A percentile compares a stretch with the other conserved stretches of the same genome.
These are phyloP conservation scores for Steccherinum ochraceum DNA, from an alignment of 768 basidiomycete species.

Conservation along the genomic window DNA sequence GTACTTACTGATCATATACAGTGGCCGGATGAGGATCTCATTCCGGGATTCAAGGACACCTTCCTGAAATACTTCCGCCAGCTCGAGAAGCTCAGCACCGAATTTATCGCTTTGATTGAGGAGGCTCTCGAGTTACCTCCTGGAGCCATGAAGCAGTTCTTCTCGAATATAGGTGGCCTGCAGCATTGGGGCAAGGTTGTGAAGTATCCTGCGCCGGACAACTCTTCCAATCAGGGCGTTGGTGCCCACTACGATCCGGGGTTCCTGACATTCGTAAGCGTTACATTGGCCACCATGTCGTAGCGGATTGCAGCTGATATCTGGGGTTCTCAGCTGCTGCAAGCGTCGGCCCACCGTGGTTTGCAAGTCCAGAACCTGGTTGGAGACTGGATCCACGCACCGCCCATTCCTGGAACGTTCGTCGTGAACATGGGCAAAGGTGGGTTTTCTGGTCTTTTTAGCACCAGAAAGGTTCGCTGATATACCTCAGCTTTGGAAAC, in stretches of 20 bases:
- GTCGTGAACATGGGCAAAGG: constrained; percentile 82
- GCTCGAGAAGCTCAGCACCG: constrained; percentile 55
- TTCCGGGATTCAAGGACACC: constrained; percentile 63
- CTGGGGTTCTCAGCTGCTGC: constrained; percentile 68
- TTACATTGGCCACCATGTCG: too few species aligned
- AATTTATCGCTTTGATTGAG: constrained; percentile 54
- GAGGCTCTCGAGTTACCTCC: constrained; percentile 64
- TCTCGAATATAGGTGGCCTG: constrained; percentile 49
- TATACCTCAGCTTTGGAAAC: constrained; percentile 61
- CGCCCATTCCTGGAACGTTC: constrained; percentile 73
- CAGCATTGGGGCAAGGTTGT: constrained; percentile 76
- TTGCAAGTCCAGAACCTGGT: constrained; percentile 78
- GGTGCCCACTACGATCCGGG: constrained; percentile 82
- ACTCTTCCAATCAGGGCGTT: constrained; percentile 60
- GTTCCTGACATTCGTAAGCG: constrained; percentile 71
- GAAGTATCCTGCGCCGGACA: constrained; percentile 60
- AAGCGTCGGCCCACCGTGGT: constrained; percentile 72
- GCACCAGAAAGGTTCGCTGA: not conserved
- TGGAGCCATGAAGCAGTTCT: constrained; percentile 58
- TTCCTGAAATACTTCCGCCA: constrained; percentile 54
- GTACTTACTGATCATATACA: constrained; percentile 19
- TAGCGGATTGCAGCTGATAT: too few species aligned
- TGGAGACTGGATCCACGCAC: constrained; percentile 78
- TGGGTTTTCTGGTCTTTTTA: constrained; percentile 23
- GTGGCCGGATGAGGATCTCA: constrained; percentile 71